Evolutionary conservation across 73 alveolate species (phyloP).

Genomic region (Uronychia setigera): DNA sequence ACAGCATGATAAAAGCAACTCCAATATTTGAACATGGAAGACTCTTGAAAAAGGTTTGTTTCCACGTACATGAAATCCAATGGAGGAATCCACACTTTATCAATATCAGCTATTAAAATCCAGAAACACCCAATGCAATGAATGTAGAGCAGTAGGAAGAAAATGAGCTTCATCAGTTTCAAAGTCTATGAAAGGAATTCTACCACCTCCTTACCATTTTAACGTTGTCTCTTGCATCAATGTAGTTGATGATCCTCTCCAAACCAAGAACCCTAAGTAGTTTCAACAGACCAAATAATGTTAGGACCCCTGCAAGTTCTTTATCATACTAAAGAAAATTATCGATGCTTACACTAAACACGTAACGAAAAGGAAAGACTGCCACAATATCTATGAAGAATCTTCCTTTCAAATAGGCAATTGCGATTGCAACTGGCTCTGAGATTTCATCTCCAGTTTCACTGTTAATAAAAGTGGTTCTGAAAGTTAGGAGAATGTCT

Average conservation of each 20-base stretch:
- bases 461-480: conserved; percentile 12
- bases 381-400: conserved; percentile 27
- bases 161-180: conserved; percentile 27
- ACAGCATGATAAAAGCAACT: conserved; percentile 50
- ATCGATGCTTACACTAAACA: background rate
- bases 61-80: conserved; percentile 10
- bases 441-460: conserved; percentile 7
- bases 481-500: conserved; percentile 44
- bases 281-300: conserved; percentile 52
- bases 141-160: conserved; percentile 39
- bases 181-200: background rate
- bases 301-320: background rate
- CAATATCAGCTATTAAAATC: conserved; percentile 15
- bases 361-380: conserved; percentile 8
- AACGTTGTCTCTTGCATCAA: conserved; percentile 41
- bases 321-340: background rate
- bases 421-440: conserved; percentile 10
- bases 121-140: conserved; percentile 57
- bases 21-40: conserved; percentile 34
- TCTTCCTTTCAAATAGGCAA: conserved; percentile 11
- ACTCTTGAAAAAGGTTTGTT: conserved; percentile 27
- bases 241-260: conserved; percentile 34
- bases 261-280: conserved; percentile 54
- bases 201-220: conserved; percentile 34
- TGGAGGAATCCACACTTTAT: conserved; percentile 28